Percentiles rank a stretch among this genome's conserved stretches.
phyloP scores from a whole-genome alignment of 768 basidiomycete species.

The Terana coerulea region DNA sequence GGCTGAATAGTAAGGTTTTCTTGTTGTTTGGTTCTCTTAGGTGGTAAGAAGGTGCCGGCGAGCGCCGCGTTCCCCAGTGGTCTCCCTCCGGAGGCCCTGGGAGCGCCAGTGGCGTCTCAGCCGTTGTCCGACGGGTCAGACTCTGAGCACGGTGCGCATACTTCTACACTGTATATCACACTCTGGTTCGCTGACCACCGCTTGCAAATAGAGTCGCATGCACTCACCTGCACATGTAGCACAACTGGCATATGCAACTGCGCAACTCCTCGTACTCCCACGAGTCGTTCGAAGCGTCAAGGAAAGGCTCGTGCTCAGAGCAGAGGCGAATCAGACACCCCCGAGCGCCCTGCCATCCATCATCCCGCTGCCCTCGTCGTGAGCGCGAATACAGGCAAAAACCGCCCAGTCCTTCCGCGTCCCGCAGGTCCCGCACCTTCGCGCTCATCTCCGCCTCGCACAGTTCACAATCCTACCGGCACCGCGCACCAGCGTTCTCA shows the following conservation, averaged over 20 bases:
- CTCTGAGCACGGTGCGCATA: conserved; percentile 49
- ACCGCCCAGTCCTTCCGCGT: conserved; percentile 66
- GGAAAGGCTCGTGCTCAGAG: conserved; percentile 1
- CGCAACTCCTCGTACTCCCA: conserved; percentile 36
- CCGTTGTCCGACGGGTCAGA: conserved; percentile 48
- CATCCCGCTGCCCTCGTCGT: conserved; percentile 22
- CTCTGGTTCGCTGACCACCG: background rate
- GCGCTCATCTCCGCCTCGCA: conserved; percentile 36
- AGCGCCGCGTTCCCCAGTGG: conserved; percentile 80
- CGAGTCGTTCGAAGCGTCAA: conserved; percentile 11
- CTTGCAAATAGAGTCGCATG: background rate
- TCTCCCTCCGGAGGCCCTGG: conserved; percentile 61
- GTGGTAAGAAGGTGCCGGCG: conserved; percentile 55
- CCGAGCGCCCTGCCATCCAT: conserved; percentile 5
- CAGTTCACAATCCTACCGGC: conserved; percentile 43
- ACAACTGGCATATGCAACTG: conserved; percentile 52
- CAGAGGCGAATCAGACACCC: conserved; percentile 8
- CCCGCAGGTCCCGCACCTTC: conserved; percentile 26
- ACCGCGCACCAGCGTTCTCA: conserved; percentile 43
- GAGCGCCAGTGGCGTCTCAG: conserved; percentile 54
- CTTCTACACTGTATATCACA: background rate
- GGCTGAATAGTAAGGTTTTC: conserved; percentile 43
- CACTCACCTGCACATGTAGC: conserved; percentile 40
- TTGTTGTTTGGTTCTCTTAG: conserved; percentile 30
- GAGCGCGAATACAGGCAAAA: conserved; percentile 18